Percentiles rank a stretch among this genome's conserved stretches.
phyloP scores from a whole-genome alignment of 2,329 filamentous ascomycete genomes.

The Bipolaris victoriae region DNA sequence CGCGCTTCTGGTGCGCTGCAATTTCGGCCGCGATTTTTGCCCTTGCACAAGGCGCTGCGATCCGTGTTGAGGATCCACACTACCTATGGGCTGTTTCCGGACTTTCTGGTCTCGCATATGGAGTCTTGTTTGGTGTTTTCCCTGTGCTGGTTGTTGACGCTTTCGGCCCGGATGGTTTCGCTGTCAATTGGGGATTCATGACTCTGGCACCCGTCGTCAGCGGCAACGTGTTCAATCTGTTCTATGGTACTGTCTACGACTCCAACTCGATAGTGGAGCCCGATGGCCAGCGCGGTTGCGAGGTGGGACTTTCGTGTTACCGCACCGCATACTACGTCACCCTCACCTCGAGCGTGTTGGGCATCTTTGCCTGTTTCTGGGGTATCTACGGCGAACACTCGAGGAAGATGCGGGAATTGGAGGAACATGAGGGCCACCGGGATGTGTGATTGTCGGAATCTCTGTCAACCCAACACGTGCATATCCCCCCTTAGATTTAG shows the following conservation, averaged over 20 bases:
- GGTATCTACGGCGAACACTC: slow-evolving; percentile 67
- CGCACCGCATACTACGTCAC: slow-evolving; percentile 80
- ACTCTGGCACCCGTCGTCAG: slow-evolving; percentile 85
- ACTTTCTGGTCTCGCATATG: slow-evolving; percentile 87
- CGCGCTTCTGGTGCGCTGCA: slow-evolving; percentile 89
- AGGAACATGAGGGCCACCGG: slow-evolving; percentile 39
- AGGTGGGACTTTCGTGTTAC: slow-evolving; percentile 81
- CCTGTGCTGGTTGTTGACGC: slow-evolving; percentile 85
- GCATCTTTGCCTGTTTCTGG: slow-evolving; percentile 72
- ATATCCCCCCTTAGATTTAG: neutral
- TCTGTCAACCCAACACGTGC: neutral
- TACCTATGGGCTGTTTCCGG: slow-evolving; percentile 78
- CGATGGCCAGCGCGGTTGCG: slow-evolving; percentile 75
- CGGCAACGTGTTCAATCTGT: slow-evolving; percentile 89
- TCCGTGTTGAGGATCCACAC: slow-evolving; percentile 77
- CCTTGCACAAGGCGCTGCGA: slow-evolving; percentile 76
- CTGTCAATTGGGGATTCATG: slow-evolving; percentile 96
- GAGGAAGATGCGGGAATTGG: slow-evolving; percentile 40
- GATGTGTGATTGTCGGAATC: slow-evolving; percentile 28
- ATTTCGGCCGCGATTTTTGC: slow-evolving; percentile 79
- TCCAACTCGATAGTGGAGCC: slow-evolving; percentile 72
- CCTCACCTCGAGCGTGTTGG: slow-evolving; percentile 71
- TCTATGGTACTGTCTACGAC: slow-evolving; percentile 87
- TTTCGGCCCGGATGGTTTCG: slow-evolving; percentile 87
- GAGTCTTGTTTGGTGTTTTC: slow-evolving; percentile 91